Evolutionary conservation across 208 protist species (phyloP), one percentile per base, ranked within the genome.

Genomic region (Naegleria gruberi): DNA sequence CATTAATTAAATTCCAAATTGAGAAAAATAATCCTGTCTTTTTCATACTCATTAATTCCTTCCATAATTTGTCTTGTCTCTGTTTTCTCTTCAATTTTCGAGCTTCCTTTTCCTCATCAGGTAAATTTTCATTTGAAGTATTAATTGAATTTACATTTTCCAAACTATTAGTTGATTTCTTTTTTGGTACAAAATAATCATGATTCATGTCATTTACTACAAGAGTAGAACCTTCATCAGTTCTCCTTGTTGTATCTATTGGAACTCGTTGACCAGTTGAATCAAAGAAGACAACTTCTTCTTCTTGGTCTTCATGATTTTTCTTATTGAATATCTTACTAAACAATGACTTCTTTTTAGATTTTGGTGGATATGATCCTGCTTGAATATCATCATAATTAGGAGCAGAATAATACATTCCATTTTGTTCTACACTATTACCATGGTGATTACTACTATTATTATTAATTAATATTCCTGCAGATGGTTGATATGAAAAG

Each of bases 1-100:
- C 83, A 34, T 55, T 87, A 55, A 87, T 87, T 41, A 87, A 55
- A 55, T 87, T 87, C 83, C 83, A 87, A 46, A 87, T 26, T n/a
- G 83, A 87, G 37, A 87, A 87, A 55, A 87, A 87, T 19, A 87
- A 34, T 15, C 43, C 44, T 19, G 83, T 87, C 44, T 87, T 87
- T 44, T 83, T 41, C 37, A 17, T 4, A 0, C 37, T 44, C 37
- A 44, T 83, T 43, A 77, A 6, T 77, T 37, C 17, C 12, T 77
- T 77, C 65, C 65, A 77, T 37, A 37, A 26, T 77, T 77, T 77
- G 26, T 77, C 65, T 77, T 77, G 17, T 37, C n/a, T 30, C 30
- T 37, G 19, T 19, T 19, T 37, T 8, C n/a, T 30, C 34, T 77
- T 77, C 51, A 65, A 65, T 30, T 30, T 10, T 65, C 51, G 2